Base-by-base conservation (phyloP, 371 early-diverging fungal genomes). In the Mortierella sp. region DNA sequence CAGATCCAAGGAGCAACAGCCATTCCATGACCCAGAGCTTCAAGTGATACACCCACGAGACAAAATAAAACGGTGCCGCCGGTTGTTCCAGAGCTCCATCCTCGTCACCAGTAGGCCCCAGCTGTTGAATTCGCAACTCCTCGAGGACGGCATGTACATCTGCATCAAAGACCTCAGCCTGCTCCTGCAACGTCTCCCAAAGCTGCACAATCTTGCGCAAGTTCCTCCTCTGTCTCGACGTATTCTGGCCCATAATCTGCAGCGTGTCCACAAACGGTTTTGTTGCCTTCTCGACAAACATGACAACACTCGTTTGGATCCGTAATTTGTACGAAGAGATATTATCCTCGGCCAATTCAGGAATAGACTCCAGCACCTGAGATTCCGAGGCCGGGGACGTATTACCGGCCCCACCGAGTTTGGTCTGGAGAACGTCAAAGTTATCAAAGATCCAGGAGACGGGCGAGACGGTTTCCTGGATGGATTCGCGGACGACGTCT, bases 21-120 rank as follows among this genome's bases (percentile, higher is more conserved):
- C 82, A 87, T 74, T 93, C 93, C 88, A 96, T 90, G 78, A 93
- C 88, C 38, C 84, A 83, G 21, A 95, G 83, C 78, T 96, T 96
- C 78, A 92, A 82, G 68, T 94, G 90, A 79, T 94, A 96, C 7
- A 90, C 91, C 96, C 96, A 96, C 1, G 92, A 94, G 44, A 95
- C 95, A 38, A 96, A 88, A 71, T 92, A 93, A 68, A 89, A 93
- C 6, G 93, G 91, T 16, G 63, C 65, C 21, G 75, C n/a, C 38
- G 79, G 14, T 18, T 79, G 14, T 12, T 79, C 83, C 46, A 55
- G 60, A 16, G 18, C 32, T 1, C 35, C 43, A 1, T 60, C 32
- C 1, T 55, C 38, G 35, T 27, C 1, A 18, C 12, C 46, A n/a
- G 24, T 1, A 24, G 87, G 14, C 21, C 51, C 85, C 38, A 32